phyloP scores from a whole-genome alignment of 495 filamentous ascomycete species.

The Viridothelium virens region DNA sequence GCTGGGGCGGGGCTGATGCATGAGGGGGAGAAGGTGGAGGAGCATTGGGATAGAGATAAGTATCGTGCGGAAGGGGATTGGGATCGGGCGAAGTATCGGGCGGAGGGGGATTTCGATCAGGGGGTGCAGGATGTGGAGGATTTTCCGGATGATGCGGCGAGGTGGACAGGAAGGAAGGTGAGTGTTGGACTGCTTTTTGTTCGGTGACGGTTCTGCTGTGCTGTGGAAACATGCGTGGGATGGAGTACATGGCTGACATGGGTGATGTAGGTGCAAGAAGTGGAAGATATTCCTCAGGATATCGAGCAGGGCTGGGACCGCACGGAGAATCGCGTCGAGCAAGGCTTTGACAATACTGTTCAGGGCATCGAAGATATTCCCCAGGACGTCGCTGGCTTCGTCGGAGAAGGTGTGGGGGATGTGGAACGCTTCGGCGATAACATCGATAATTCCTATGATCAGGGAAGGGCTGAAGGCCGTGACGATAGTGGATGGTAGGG shows the following conservation, averaged over 20 bases:
- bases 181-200: background rate
- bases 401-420: slow-evolving; percentile 35
- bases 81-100: slow-evolving; percentile 30
- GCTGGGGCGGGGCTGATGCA: slow-evolving; percentile 51
- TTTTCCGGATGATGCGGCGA: slow-evolving; percentile 37
- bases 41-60: slow-evolving; percentile 32
- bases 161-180: slow-evolving; percentile 38
- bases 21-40: slow-evolving; percentile 38
- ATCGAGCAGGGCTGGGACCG: slow-evolving; percentile 31
- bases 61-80: slow-evolving; percentile 30
- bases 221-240: background rate
- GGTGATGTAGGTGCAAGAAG: slow-evolving; percentile 30
- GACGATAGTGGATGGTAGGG: slow-evolving; percentile 20
- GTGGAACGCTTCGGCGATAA: slow-evolving; percentile 39
- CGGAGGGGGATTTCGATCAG: slow-evolving; percentile 25
- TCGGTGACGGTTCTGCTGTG: background rate
- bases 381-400: slow-evolving; percentile 36
- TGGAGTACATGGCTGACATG: background rate
- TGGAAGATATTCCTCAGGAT: slow-evolving; percentile 34
- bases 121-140: slow-evolving; percentile 31
- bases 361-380: slow-evolving; percentile 36
- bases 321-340: slow-evolving; percentile 29
- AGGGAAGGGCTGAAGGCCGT: slow-evolving; percentile 32
- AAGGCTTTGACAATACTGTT: slow-evolving; percentile 31
- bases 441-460: slow-evolving; percentile 37